Evolutionary conservation across 2,329 filamentous ascomycete species (phyloP).

Genomic region (Fusarium bactridioides): DNA sequence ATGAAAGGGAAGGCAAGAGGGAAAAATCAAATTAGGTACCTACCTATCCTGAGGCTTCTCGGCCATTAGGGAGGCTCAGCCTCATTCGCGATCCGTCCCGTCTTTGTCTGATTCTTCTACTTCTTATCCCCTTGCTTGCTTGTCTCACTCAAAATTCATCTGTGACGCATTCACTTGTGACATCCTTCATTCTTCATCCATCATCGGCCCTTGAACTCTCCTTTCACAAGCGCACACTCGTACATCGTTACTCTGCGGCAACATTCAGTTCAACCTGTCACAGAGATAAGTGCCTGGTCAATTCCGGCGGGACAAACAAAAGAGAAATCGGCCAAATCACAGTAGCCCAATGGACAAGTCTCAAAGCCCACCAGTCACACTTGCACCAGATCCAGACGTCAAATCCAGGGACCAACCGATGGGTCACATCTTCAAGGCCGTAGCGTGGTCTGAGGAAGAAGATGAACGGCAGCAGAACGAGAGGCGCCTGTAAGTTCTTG

Average conservation of each 20-base stretch:
- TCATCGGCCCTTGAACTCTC: background rate
- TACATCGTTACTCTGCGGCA: background rate
- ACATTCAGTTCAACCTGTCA: background rate
- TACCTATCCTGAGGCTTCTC: constrained; percentile 4
- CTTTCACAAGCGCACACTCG: background rate
- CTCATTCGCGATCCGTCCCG: constrained; percentile 30
- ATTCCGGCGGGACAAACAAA: background rate
- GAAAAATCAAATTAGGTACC: background rate
- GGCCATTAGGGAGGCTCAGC: constrained; percentile 11
- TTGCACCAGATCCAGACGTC: background rate
- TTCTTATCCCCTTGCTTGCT: background rate
- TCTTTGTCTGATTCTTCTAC: constrained; percentile 2
- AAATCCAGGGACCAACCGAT: background rate
- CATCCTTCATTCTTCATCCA: background rate
- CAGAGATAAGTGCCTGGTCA: background rate
- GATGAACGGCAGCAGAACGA: background rate
- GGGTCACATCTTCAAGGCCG: constrained; percentile 9
- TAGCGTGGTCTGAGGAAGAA: constrained; percentile 13
- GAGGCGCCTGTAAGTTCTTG: background rate
- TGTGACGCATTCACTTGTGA: constrained; percentile 7
- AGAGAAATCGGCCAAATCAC: background rate
- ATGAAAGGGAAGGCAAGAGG: constrained; percentile 10
- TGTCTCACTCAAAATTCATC: constrained; percentile 1
- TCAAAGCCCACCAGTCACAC: background rate
- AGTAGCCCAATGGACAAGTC: background rate